These are phyloP conservation scores for Gastrolobium bilobum DNA, from an alignment of 306 rosid species.

Conservation along the genomic window DNA sequence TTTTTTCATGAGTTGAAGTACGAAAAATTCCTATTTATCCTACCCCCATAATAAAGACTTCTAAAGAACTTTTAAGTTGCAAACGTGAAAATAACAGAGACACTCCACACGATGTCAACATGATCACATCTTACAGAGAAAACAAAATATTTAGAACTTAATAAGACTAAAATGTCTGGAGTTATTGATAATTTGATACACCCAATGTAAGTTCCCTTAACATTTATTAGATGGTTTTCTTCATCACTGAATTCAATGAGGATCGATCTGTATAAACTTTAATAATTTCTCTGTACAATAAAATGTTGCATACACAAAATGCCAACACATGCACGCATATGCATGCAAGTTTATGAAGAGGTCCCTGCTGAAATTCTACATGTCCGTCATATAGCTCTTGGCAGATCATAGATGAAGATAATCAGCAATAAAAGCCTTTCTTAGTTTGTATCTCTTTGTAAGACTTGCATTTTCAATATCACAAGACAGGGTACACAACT, in stretches of 20 bases:
- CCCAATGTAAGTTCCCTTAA: background rate
- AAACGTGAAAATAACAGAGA: background rate
- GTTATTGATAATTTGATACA: conserved; percentile 1
- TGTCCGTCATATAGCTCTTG: background rate
- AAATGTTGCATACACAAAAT: conserved; percentile 8
- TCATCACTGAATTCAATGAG: background rate
- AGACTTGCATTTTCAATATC: background rate
- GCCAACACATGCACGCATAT: background rate
- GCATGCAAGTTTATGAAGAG: background rate
- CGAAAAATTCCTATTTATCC: conserved; percentile 1
- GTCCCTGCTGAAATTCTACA: conserved; percentile 11
- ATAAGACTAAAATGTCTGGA: background rate
- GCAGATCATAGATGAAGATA: background rate
- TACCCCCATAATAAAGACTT: background rate
- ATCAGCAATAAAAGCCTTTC: background rate
- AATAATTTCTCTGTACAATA: background rate
- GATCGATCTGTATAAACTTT: background rate
- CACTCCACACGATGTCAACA: background rate
- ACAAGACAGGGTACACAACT: background rate
- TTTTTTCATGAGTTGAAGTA: background rate
- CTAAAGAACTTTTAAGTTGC: conserved; percentile 9
- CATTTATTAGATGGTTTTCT: background rate
- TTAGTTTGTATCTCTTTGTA: background rate
- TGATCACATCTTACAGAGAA: conserved; percentile 17
- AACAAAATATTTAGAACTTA: background rate